Evolutionary conservation across 257 asterid species (phyloP).

Genomic region (Gardenia jasminoides): DNA sequence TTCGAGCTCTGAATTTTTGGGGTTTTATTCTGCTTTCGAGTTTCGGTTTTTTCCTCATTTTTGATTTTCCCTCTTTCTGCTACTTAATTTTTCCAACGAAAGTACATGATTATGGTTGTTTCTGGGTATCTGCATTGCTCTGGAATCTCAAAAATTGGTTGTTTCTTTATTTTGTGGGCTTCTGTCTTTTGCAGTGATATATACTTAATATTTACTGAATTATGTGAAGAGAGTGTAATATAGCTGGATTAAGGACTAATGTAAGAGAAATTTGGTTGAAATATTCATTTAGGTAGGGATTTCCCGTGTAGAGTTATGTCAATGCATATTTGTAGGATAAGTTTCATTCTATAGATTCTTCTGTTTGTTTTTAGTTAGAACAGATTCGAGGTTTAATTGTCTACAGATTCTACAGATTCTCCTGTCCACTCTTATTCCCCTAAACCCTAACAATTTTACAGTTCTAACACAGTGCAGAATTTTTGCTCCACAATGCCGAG

Average conservation of each 20-base stretch:
- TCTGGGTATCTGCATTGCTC: constrained; percentile 11
- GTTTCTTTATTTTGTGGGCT: background rate
- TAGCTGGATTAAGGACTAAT: background rate
- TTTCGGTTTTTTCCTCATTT: constrained; percentile 37
- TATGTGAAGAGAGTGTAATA: background rate
- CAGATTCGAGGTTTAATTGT: too few relatives aligned
- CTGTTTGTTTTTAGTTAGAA: too few relatives aligned
- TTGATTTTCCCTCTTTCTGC: background rate
- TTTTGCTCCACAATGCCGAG: constrained; percentile 40
- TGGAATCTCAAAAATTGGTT: background rate
- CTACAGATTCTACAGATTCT: too few relatives aligned
- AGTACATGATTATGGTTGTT: background rate
- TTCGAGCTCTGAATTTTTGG: constrained; percentile 33
- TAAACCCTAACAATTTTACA: constrained; percentile 18
- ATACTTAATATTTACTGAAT: background rate
- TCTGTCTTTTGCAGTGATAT: background rate
- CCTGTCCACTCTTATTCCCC: background rate
- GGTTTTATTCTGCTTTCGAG: constrained; percentile 36
- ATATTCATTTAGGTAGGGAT: background rate
- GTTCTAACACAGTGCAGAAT: background rate
- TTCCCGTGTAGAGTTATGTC: background rate
- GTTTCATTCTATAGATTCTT: too few relatives aligned
- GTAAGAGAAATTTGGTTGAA: background rate
- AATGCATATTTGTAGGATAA: background rate
- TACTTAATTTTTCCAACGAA: background rate